These are phyloP conservation scores for Crithidia bombi DNA, from an alignment of 208 protist species.

Conservation along the genomic window DNA sequence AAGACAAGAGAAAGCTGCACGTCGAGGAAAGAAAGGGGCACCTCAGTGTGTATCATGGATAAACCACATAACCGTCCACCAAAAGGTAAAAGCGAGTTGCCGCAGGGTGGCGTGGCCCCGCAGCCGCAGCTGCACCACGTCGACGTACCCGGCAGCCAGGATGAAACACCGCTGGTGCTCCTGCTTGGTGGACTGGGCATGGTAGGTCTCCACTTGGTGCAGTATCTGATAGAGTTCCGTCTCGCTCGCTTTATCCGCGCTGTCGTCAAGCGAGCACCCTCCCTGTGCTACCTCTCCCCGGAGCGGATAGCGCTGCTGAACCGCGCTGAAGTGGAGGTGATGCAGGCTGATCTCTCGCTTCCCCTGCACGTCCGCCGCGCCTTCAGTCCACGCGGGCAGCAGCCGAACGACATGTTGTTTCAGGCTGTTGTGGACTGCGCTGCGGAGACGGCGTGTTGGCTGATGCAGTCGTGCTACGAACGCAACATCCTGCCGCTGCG, in stretches of 20 bases:
- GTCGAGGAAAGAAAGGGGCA: too few relatives aligned
- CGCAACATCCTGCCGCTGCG: slow-evolving; percentile 74
- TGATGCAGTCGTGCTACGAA: slow-evolving; percentile 67
- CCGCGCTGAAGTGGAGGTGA: slow-evolving; percentile 65
- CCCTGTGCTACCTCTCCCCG: slow-evolving; percentile 43
- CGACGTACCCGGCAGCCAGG: background rate
- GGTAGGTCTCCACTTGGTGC: slow-evolving; percentile 90
- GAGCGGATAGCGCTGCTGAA: slow-evolving; percentile 53
- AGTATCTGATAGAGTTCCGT: slow-evolving; percentile 56
- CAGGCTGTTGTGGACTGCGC: slow-evolving; percentile 90
- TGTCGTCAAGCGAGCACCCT: slow-evolving; percentile 53
- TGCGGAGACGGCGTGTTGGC: slow-evolving; percentile 86
- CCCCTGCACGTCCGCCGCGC: slow-evolving; percentile 53
- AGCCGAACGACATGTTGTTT: background rate
- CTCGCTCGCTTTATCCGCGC: slow-evolving; percentile 43
- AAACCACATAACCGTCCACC: too few relatives aligned
- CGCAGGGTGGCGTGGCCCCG: background rate
- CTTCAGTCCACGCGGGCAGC: slow-evolving; percentile 41
- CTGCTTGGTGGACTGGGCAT: slow-evolving; percentile 88
- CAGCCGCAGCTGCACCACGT: background rate
- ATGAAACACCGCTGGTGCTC: slow-evolving; percentile 41
- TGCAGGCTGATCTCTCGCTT: slow-evolving; percentile 65
- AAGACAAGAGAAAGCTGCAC: too few relatives aligned
- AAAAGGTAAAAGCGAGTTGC: too few relatives aligned
- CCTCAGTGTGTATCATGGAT: too few relatives aligned